A percentile compares a stretch with the other conserved stretches of the same genome.
phyloP scores from a whole-genome alignment of 192 early-diverging fungal genomes.

The Bifiguratus adelaidae region DNA sequence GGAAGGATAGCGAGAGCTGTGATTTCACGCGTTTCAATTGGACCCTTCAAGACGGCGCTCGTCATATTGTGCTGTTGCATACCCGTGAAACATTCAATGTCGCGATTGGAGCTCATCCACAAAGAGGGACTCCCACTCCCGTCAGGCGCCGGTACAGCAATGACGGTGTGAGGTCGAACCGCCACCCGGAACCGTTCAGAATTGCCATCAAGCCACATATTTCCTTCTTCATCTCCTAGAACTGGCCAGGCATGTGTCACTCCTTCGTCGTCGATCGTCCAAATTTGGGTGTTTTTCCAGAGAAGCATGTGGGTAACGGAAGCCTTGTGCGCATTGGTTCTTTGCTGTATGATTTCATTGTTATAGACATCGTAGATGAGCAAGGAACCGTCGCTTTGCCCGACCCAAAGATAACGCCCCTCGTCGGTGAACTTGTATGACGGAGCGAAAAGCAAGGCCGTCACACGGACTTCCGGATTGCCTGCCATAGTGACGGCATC shows the following conservation, averaged over 20 bases:
- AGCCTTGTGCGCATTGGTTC: slow-evolving; percentile 28
- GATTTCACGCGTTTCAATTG: slow-evolving; percentile 43
- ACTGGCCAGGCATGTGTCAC: slow-evolving; percentile 41
- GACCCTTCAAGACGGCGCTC: slow-evolving; percentile 6
- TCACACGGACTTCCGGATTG: slow-evolving; percentile 22
- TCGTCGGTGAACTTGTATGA: slow-evolving; percentile 33
- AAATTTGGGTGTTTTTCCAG: slow-evolving; percentile 34
- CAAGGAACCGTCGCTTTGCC: slow-evolving; percentile 48
- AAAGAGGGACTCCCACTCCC: slow-evolving; percentile 34
- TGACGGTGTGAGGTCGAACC: slow-evolving; percentile 29
- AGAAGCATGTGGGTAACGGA: slow-evolving; percentile 46
- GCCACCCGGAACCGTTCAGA: background rate
- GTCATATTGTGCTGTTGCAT: slow-evolving; percentile 9
- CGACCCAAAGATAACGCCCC: slow-evolving; percentile 56
- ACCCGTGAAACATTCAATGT: slow-evolving; percentile 41
- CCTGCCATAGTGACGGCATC: too few species aligned
- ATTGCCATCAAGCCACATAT: background rate
- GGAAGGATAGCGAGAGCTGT: slow-evolving; percentile 39
- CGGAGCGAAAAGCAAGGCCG: slow-evolving; percentile 38
- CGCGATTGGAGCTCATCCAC: slow-evolving; percentile 49
- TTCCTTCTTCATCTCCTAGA: slow-evolving; percentile 6
- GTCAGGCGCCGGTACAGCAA: slow-evolving; percentile 31
- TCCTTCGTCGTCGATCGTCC: slow-evolving; percentile 61
- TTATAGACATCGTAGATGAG: slow-evolving; percentile 34
- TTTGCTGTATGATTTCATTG: slow-evolving; percentile 23